A percentile compares a stretch with the other conserved stretches of the same genome.
These are phyloP conservation scores for Podaxis sp. DNA, from an alignment of 768 basidiomycete genomes.

Conservation along the genomic window DNA sequence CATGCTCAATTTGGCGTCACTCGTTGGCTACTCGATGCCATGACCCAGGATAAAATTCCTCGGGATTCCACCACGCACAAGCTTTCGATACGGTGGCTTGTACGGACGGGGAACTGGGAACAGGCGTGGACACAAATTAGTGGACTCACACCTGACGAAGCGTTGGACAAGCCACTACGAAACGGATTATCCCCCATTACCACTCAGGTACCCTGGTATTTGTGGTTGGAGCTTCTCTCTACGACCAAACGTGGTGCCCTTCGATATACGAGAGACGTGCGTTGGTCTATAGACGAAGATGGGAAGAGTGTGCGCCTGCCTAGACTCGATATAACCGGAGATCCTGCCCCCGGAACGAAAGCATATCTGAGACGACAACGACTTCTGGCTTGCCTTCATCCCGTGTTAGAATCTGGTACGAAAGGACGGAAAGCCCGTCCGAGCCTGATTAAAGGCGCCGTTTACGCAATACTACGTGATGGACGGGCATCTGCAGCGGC, in stretches of 20 bases:
- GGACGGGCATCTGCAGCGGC: conserved; percentile 38
- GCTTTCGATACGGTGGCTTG: conserved; percentile 16
- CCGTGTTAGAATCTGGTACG: conserved; percentile 5
- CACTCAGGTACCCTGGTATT: conserved; percentile 35
- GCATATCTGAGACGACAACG: conserved; percentile 15
- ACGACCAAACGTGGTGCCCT: conserved; percentile 28
- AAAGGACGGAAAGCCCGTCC: neutral
- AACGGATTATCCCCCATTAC: neutral
- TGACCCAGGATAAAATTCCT: conserved; percentile 10
- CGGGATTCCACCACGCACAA: conserved; percentile 13
- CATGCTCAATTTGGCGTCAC: conserved; percentile 16
- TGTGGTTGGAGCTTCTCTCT: conserved; percentile 51
- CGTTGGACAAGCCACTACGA: conserved; percentile 11
- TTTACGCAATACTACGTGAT: conserved; percentile 43
- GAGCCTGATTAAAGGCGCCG: conserved; percentile 18
- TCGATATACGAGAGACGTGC: conserved; percentile 20
- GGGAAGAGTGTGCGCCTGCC: neutral
- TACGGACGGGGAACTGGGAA: conserved; percentile 18
- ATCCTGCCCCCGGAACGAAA: conserved; percentile 8
- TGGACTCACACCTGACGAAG: conserved; percentile 9
- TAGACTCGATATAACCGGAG: neutral
- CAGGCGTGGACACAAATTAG: conserved; percentile 14
- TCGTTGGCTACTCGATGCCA: conserved; percentile 13
- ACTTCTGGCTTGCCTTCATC: conserved; percentile 18
- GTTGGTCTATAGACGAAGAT: conserved; percentile 1